phyloP scores from a whole-genome alignment of 2,329 filamentous ascomycete genomes.

The Hirsutella minnesotensis region DNA sequence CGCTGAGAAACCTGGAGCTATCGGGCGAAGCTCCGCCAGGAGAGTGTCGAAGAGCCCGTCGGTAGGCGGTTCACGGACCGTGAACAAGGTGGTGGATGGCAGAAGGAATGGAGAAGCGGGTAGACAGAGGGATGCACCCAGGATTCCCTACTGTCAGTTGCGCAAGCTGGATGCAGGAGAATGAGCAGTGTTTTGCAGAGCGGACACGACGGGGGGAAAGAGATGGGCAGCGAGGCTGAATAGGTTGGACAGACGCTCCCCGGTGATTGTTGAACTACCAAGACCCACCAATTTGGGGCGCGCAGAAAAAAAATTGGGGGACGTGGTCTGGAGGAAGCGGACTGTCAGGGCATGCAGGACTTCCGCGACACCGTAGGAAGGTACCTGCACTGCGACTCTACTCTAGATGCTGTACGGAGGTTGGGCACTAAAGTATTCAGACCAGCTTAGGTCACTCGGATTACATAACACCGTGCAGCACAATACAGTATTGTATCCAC shows the following conservation, averaged over 20 bases:
- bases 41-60: not conserved
- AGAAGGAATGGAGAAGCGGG: not conserved
- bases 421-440: no score
- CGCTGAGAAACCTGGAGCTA: not conserved
- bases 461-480: not conserved
- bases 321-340: slow-evolving; percentile 10
- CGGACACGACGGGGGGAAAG: not conserved
- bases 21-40: not conserved
- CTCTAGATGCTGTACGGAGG: no score
- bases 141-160: not conserved
- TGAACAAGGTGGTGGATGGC: not conserved
- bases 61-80: not conserved
- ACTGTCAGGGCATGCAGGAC: slow-evolving; percentile 1
- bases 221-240: not conserved
- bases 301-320: slow-evolving; percentile 22
- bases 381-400: no score
- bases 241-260: slow-evolving; percentile 10
- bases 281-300: slow-evolving; percentile 20
- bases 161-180: not conserved
- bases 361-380: not conserved
- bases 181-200: not conserved
- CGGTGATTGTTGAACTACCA: slow-evolving; percentile 21
- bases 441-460: no score
- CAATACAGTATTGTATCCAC: not conserved
- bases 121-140: not conserved